Evolutionary conservation across 1,284 basidiomycete genomes (phyloP).

Genomic region (Ceratobasidium sp.): DNA sequence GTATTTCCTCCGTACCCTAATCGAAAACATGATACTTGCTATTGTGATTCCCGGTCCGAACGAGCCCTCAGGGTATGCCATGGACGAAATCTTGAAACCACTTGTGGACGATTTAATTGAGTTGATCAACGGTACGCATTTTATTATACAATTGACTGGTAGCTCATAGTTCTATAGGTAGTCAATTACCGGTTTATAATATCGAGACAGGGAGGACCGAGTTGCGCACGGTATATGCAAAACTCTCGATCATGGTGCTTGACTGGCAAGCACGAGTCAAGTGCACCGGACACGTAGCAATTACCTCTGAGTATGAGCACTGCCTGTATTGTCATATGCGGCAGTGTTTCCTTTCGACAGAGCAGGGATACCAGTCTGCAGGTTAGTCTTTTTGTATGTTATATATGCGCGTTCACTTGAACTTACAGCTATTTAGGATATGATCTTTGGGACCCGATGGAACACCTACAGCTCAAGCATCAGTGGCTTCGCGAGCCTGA

Average conservation of each 20-base stretch:
- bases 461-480: too few relatives aligned
- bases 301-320: conserved; percentile 2
- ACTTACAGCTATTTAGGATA: too few relatives aligned
- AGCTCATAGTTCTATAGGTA: too few relatives aligned
- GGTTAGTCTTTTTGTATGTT: background rate
- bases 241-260: background rate
- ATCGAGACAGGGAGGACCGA: background rate
- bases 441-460: too few relatives aligned
- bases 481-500: background rate
- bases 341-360: background rate
- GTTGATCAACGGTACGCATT: too few relatives aligned
- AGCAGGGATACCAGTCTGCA: background rate
- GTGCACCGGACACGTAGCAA: background rate
- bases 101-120: too few relatives aligned
- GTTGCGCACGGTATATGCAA: background rate
- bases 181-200: background rate
- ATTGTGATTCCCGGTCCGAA: too few relatives aligned
- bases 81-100: too few relatives aligned
- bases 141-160: too few relatives aligned
- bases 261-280: background rate
- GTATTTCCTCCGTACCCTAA: background rate
- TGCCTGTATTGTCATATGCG: conserved; percentile 20
- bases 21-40: background rate
- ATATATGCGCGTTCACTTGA: too few relatives aligned
- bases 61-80: too few relatives aligned